Conservation (phyloP, 2,329 filamentous ascomycete species). For the Alternaria incomplexa region DNA sequence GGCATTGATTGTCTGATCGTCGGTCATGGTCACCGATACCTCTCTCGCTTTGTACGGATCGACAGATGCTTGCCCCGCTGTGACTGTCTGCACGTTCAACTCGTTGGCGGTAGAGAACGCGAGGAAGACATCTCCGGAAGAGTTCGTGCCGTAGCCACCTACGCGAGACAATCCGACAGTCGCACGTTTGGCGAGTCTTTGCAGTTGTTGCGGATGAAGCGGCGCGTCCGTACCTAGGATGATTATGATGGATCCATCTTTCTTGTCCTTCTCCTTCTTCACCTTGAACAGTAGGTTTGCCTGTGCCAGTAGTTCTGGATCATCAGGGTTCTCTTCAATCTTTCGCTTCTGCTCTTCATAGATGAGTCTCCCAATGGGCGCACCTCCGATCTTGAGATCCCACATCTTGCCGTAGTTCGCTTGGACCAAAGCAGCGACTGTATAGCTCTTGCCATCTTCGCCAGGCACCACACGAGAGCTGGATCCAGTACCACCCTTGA, state of each 20-base stretch:
- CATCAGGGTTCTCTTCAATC: slow-evolving; percentile 34
- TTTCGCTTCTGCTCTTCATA: slow-evolving; percentile 53
- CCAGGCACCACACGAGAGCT: slow-evolving; percentile 61
- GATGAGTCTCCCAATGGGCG: slow-evolving; percentile 67
- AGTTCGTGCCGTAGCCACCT: slow-evolving; percentile 66
- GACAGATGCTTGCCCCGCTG: slow-evolving; percentile 22
- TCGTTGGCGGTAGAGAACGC: slow-evolving; percentile 69
- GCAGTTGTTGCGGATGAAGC: slow-evolving; percentile 63
- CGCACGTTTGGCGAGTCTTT: slow-evolving; percentile 65
- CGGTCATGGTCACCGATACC: slow-evolving; percentile 57
- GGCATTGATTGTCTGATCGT: slow-evolving; percentile 66
- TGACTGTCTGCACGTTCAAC: slow-evolving; percentile 53
- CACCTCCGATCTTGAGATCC: slow-evolving; percentile 65
- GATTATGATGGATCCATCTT: slow-evolving; percentile 69
- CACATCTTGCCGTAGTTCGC: slow-evolving; percentile 67
- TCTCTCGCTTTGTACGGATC: slow-evolving; percentile 49
- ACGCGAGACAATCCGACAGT: slow-evolving; percentile 67
- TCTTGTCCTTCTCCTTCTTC: slow-evolving; percentile 54
- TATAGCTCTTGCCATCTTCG: slow-evolving; percentile 54
- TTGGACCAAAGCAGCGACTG: slow-evolving; percentile 67
- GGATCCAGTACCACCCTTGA: slow-evolving; percentile 71
- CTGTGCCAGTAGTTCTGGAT: slow-evolving; percentile 35
- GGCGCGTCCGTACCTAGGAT: slow-evolving; percentile 67
- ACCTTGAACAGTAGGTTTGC: slow-evolving; percentile 38
- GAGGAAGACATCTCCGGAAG: slow-evolving; percentile 70